phyloP scores from a whole-genome alignment of 305 asterid species.

The Vinca major region DNA sequence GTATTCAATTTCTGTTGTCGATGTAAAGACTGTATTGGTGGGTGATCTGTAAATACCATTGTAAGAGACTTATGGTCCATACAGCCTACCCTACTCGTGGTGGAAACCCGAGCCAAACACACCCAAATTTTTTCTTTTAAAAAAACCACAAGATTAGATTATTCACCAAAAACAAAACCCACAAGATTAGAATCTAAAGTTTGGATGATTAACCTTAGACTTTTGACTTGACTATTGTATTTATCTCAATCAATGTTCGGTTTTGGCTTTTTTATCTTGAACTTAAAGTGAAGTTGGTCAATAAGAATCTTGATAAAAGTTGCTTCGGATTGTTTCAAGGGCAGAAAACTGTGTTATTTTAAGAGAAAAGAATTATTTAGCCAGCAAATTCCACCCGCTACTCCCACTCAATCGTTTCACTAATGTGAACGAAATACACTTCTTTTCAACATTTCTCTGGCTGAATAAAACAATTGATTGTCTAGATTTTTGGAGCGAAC shows the following conservation, averaged over 20 bases:
- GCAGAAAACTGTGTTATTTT: not conserved
- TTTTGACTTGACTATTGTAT: not conserved
- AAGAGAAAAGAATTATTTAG: not conserved
- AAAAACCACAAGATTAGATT: too few relatives aligned
- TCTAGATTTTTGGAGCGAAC: too few relatives aligned
- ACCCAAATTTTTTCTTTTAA: too few relatives aligned
- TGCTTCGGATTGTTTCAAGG: not conserved
- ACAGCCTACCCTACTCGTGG: too few relatives aligned
- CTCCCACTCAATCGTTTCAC: not conserved
- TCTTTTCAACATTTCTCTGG: not conserved
- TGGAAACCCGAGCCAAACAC: too few relatives aligned
- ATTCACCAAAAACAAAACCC: too few relatives aligned
- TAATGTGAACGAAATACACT: not conserved
- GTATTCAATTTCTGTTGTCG: too few relatives aligned
- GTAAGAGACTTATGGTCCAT: too few relatives aligned
- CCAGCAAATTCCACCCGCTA: not conserved
- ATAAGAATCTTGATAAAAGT: constrained; percentile 7
- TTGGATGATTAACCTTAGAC: not conserved
- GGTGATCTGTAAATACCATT: too few relatives aligned
- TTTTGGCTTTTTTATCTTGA: not conserved
- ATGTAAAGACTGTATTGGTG: too few relatives aligned
- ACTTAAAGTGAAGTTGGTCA: not conserved
- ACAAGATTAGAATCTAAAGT: not conserved
- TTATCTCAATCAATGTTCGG: not conserved
- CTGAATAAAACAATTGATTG: too few relatives aligned